Evolutionary conservation across 495 filamentous ascomycete genomes (phyloP).

Genomic region (Penicillium paradoxum): DNA sequence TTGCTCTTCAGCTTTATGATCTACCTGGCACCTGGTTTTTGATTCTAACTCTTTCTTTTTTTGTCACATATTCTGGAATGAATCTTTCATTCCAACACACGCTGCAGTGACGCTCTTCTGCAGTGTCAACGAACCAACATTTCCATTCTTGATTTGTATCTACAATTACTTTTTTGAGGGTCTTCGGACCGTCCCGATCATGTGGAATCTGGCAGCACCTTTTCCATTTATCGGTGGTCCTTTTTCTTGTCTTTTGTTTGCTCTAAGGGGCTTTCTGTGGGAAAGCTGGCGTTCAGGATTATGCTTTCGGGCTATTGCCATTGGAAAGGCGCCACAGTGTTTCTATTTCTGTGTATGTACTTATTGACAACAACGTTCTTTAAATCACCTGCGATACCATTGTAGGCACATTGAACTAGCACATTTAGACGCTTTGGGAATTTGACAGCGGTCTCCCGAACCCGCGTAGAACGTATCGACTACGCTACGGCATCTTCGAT

Average conservation of each 20-base stretch:
- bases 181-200: background rate
- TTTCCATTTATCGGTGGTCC: constrained; percentile 2
- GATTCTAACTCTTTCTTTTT: background rate
- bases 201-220: background rate
- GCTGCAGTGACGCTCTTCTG: constrained; percentile 9
- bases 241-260: constrained; percentile 2
- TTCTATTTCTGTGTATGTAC: constrained; percentile 2
- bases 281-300: constrained; percentile 10
- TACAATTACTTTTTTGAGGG: constrained; percentile 5
- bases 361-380: background rate
- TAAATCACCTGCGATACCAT: background rate
- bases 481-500: background rate
- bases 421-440: too few species aligned
- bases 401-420: background rate
- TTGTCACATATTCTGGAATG: background rate
- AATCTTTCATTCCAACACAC: background rate
- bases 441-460: background rate
- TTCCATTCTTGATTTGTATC: constrained; percentile 16
- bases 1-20: constrained; percentile 2
- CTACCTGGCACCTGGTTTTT: background rate
- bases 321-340: constrained; percentile 7
- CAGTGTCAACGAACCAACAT: constrained; percentile 5
- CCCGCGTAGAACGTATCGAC: too few species aligned
- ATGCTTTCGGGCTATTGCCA: constrained; percentile 6
- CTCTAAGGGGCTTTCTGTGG: background rate